phyloP scores from a whole-genome alignment of 371 early-diverging fungal species.

The Syncephalastrum racemosum region DNA sequence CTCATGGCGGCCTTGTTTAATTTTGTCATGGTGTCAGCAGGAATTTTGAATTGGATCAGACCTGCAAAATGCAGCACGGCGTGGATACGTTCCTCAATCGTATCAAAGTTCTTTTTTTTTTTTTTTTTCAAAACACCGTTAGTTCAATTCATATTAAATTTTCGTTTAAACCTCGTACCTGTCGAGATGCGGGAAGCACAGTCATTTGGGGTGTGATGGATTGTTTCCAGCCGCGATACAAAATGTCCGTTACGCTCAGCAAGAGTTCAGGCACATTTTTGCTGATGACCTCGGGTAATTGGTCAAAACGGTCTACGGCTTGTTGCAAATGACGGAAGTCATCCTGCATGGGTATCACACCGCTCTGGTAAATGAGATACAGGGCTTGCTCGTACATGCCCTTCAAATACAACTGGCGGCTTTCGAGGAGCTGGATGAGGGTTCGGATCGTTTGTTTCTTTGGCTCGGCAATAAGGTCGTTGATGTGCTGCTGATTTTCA shows the following conservation, averaged over 20 bases:
- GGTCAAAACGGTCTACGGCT: conserved; percentile 63
- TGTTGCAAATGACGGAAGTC: conserved; percentile 57
- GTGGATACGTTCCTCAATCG: conserved; percentile 47
- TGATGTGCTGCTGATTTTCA: conserved; percentile 21
- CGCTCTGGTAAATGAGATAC: conserved; percentile 23
- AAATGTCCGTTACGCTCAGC: conserved; percentile 67
- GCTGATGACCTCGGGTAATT: conserved; percentile 68
- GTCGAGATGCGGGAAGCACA: conserved; percentile 15
- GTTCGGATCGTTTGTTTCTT: conserved; percentile 17
- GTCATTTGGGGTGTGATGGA: conserved; percentile 9
- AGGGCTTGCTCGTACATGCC: conserved; percentile 20
- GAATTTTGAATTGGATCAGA: conserved; percentile 79
- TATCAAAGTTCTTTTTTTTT: conserved; percentile 14
- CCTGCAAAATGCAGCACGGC: conserved; percentile 81
- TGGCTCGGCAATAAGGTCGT: conserved; percentile 12
- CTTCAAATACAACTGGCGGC: conserved; percentile 16
- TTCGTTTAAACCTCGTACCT: conserved; percentile 9
- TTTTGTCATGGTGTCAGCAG: conserved; percentile 73
- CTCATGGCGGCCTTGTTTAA: conserved; percentile 59
- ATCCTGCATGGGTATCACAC: conserved; percentile 64
- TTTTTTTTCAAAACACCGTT: not conserved
- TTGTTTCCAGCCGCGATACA: conserved; percentile 44
- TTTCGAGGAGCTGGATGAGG: conserved; percentile 14
- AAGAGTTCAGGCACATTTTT: conserved; percentile 79
- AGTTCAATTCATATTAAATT: not conserved